Percentiles rank a stretch among this genome's conserved stretches.
Evolutionary conservation across 164 flowering plant species (phyloP).

Genomic region (Sextonia rubra): DNA sequence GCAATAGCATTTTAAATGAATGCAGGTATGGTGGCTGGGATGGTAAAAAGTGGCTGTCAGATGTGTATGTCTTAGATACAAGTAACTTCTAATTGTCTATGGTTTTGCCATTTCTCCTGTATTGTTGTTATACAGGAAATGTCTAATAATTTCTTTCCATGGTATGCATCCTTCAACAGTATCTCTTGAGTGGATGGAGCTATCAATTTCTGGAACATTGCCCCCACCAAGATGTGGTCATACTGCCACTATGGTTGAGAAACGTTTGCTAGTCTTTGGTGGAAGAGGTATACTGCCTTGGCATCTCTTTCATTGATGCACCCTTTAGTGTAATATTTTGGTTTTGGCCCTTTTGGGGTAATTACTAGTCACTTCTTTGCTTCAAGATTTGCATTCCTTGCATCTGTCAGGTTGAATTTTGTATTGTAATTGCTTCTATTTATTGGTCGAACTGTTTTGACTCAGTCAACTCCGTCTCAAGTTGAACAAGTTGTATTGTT

Average conservation of each 20-base stretch:
- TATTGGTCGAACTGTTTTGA: no score
- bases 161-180: conserved; percentile 37
- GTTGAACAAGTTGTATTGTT: no score
- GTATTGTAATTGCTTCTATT: no score
- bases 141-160: neutral
- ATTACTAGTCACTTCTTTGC: neutral
- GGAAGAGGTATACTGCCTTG: conserved; percentile 70
- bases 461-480: no score
- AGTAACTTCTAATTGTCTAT: conserved; percentile 42
- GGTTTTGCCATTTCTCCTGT: conserved; percentile 4
- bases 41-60: conserved; percentile 97
- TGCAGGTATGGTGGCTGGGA: conserved; percentile 99
- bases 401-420: neutral
- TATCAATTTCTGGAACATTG: conserved; percentile 64
- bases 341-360: neutral
- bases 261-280: conserved; percentile 85
- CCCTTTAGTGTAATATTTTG: neutral
- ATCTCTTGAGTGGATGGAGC: conserved; percentile 93
- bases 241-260: conserved; percentile 95
- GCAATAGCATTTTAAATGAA: neutral
- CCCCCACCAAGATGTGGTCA: conserved; percentile 99
- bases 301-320: neutral
- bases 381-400: neutral
- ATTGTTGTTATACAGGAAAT: neutral
- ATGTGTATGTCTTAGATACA: conserved; percentile 93